Conservation (phyloP, 306 rosid genomes). For the Chamaecrista fasciculata region DNA sequence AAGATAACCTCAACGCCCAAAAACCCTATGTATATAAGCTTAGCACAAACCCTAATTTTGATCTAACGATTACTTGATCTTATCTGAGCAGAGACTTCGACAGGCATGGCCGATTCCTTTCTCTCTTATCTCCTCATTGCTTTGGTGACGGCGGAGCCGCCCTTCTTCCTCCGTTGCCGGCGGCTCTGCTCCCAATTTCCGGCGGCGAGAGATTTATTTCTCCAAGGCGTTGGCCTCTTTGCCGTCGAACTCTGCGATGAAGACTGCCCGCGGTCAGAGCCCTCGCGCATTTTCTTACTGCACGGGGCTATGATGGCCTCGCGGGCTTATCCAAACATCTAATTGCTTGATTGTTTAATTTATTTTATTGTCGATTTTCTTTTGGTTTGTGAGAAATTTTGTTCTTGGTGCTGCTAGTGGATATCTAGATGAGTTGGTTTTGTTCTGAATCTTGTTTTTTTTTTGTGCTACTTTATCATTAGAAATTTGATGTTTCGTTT, state of each 20-base stretch:
- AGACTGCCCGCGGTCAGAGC: constrained; percentile 27
- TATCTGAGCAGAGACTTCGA: constrained; percentile 11
- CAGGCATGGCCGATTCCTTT: background rate
- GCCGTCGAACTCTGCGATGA: constrained; percentile 24
- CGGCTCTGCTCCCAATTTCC: background rate
- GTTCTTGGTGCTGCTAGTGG: background rate
- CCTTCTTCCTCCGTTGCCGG: constrained; percentile 20
- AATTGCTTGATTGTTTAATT: too few relatives aligned
- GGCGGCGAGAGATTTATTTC: background rate
- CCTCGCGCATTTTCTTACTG: background rate
- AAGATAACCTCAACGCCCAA: too few relatives aligned
- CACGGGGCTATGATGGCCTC: background rate
- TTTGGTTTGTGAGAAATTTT: background rate
- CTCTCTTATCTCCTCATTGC: background rate
- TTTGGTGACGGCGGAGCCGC: constrained; percentile 7
- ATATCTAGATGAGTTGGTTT: background rate
- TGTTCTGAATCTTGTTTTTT: background rate
- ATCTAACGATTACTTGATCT: constrained; percentile 13
- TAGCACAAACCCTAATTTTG: background rate
- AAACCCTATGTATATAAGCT: background rate
- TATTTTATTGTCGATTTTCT: background rate
- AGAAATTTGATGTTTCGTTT: background rate
- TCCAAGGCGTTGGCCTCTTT: background rate
- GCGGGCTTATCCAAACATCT: constrained; percentile 19
- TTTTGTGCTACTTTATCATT: background rate